phyloP scores from a whole-genome alignment of 108 stramenopile species.

The Schizochytrium sp. region DNA sequence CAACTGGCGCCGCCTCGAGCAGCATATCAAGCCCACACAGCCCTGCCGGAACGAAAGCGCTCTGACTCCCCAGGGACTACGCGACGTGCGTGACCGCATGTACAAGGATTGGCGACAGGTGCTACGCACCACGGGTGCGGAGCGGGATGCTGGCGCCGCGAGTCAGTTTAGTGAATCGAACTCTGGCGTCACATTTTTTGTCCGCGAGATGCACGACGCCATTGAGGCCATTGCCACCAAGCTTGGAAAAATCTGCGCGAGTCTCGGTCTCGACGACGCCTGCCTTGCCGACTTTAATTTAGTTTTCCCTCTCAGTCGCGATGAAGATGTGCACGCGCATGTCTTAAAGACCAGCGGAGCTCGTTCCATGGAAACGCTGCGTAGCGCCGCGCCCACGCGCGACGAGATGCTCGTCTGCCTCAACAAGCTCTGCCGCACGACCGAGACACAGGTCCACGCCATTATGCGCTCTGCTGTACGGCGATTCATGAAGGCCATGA shows the following conservation, averaged over 20 bases:
- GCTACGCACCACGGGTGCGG: neutral
- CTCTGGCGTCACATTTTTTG: neutral
- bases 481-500: conserved; percentile 68
- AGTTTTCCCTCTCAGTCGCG: neutral
- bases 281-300: neutral
- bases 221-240: neutral
- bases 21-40: conserved; percentile 30
- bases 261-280: neutral
- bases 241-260: neutral
- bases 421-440: conserved; percentile 37
- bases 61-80: neutral
- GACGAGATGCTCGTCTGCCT: neutral
- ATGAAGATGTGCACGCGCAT: neutral
- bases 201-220: neutral
- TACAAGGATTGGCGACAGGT: neutral
- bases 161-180: neutral
- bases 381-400: neutral
- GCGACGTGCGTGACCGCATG: neutral
- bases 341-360: neutral
- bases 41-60: neutral
- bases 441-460: conserved; percentile 60
- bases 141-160: neutral
- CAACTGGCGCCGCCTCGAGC: conserved; percentile 59
- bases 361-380: neutral
- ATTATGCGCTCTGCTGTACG: conserved; percentile 58